Conservation (phyloP, 2,329 filamentous ascomycete species). For the Penicillium sp. region DNA sequence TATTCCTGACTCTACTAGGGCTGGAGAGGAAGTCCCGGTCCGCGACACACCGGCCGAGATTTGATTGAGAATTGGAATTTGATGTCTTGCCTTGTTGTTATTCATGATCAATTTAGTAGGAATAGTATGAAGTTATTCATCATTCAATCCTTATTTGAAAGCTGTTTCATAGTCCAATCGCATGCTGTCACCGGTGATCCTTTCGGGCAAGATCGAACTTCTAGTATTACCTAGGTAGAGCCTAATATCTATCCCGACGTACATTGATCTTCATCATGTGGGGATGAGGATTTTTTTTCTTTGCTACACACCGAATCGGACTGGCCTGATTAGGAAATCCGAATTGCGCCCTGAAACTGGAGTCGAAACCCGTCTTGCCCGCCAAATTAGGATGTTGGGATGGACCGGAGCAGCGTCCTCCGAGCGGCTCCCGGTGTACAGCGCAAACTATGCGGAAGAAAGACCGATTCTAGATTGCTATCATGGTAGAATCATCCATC, state of each 20-base stretch:
- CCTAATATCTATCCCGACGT: no score
- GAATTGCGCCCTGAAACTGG: not conserved
- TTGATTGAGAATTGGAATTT: not conserved
- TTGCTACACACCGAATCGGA: constrained; percentile 4
- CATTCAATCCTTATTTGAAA: no score
- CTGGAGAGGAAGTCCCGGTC: constrained; percentile 8
- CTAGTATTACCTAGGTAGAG: no score
- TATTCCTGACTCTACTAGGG: constrained; percentile 12
- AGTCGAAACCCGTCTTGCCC: constrained; percentile 1
- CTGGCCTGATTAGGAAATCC: constrained; percentile 10
- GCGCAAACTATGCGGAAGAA: not conserved
- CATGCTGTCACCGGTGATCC: not conserved
- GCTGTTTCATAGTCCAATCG: not conserved
- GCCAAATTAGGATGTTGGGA: constrained; percentile 3
- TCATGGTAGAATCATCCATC: not conserved
- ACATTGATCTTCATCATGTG: not conserved
- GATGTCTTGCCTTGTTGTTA: no score
- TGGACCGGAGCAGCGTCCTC: constrained; percentile 25
- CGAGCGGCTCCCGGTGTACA: constrained; percentile 20
- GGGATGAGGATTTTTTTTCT: constrained; percentile 1
- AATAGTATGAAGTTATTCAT: no score
- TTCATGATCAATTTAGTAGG: no score
- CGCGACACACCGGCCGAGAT: no score
- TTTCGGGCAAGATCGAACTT: not conserved
- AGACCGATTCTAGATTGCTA: constrained; percentile 2